Percentiles rank a stretch among this genome's conserved stretches.
phyloP scores from a whole-genome alignment of 1,139 yeast genomes.

The Saccharomyces uvarum region DNA sequence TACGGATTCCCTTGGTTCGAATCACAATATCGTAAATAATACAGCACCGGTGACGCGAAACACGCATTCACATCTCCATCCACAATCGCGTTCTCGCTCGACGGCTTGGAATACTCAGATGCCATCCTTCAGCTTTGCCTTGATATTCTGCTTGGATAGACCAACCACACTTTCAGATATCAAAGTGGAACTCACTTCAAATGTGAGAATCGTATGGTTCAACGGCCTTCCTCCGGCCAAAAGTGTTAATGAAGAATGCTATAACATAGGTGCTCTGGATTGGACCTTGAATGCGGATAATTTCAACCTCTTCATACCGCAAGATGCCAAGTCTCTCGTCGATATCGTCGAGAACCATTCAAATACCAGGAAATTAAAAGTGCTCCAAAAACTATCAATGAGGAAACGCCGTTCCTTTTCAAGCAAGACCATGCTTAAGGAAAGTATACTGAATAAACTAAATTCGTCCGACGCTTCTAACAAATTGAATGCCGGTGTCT shows the following conservation, averaged over 20 bases:
- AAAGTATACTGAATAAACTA: not conserved
- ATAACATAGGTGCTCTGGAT: slow-evolving; percentile 38
- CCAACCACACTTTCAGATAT: slow-evolving; percentile 23
- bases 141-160: slow-evolving; percentile 23
- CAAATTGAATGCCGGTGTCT: slow-evolving; percentile 47
- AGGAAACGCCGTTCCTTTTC: slow-evolving; percentile 4
- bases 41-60: not conserved
- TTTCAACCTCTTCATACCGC: slow-evolving; percentile 40
- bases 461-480: not conserved
- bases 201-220: slow-evolving; percentile 43
- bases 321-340: slow-evolving; percentile 11
- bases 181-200: slow-evolving; percentile 26
- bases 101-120: not conserved
- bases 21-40: not conserved
- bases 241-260: slow-evolving; percentile 35
- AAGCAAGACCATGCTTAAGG: not conserved
- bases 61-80: not conserved
- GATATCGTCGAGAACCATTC: slow-evolving; percentile 13
- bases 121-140: slow-evolving; percentile 24
- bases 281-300: slow-evolving; percentile 41
- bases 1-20: not conserved
- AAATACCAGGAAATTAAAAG: slow-evolving; percentile 10
- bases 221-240: slow-evolving; percentile 42
- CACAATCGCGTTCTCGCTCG: not conserved
- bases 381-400: slow-evolving; percentile 10